phyloP scores from a whole-genome alignment of 2,329 filamentous ascomycete species.

The Aspergillus fischeri region DNA sequence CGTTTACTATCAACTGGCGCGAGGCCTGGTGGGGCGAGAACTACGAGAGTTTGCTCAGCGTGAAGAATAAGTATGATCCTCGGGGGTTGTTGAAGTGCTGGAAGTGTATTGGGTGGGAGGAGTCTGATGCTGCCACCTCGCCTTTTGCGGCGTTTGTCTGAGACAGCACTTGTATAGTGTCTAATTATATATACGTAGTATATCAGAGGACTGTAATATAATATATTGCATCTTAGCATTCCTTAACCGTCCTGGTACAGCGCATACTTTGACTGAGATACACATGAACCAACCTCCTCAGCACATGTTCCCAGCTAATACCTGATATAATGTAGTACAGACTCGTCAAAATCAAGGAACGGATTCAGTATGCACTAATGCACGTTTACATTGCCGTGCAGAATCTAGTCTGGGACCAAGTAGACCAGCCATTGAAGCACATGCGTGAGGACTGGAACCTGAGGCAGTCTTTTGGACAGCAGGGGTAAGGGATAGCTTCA shows the following conservation, averaged over 20 bases:
- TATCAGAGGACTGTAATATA: too few relatives aligned
- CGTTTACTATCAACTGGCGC: conserved; percentile 14
- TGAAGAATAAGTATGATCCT: conserved; percentile 20
- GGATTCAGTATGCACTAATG: not conserved
- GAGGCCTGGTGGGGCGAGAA: conserved; percentile 20
- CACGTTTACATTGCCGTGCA: not conserved
- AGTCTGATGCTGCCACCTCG: conserved; percentile 6
- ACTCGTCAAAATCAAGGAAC: not conserved
- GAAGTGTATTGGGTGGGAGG: conserved; percentile 17
- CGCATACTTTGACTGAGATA: too few relatives aligned
- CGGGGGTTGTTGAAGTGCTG: conserved; percentile 12
- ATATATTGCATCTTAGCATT: too few relatives aligned
- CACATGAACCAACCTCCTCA: not conserved
- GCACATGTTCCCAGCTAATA: not conserved
- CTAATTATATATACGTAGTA: too few relatives aligned
- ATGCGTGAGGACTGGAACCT: not conserved
- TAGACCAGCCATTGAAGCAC: not conserved
- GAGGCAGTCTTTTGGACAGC: too few relatives aligned
- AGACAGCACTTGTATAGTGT: too few relatives aligned
- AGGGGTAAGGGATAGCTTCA: too few relatives aligned
- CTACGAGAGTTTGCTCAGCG: conserved; percentile 13
- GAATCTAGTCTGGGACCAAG: too few relatives aligned
- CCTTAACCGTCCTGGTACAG: too few relatives aligned
- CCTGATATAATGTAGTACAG: too few relatives aligned
- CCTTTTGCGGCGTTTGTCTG: conserved; percentile 8